Evolutionary conservation across 148 eudicot genomes (phyloP), one percentile per base, ranked within the genome.

Genomic region (Rheum nobile): DNA sequence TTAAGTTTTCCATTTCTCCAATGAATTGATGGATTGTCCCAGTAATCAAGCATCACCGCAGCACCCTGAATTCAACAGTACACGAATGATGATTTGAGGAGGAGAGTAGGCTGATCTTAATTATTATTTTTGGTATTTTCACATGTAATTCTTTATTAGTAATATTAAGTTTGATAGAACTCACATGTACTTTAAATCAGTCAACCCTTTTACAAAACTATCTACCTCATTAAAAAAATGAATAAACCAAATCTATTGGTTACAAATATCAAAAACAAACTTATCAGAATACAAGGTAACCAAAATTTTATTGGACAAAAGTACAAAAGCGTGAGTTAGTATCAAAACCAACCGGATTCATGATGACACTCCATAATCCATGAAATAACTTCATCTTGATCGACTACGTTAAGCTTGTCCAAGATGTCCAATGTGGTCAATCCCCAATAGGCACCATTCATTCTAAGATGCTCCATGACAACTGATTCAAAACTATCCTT

Each of bases 371-470:
- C 79, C 93, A 95, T 88, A 76, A 95, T 77, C 97, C 97, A 95
- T 59, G 98, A 83, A 72, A 91, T 77, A 68, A 95, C 86, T 78
- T 91, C 91, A 35, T 89, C 90, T 75, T 85, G 74, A 82, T 91
- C 86, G 41, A 90, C 93, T 22, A 70, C 79, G 42, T 78, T 79
- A 81, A 91, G 88, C 85, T 91, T 95, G 44, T 96, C 92, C 72
- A 95, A 78, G 47, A 95, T 85, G 82, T 95, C 93, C 47, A 95
- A 85, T 42, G 98, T 82, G 12, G 90, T 87, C 80, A 95, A 85
- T 72, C 98, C 98, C 98, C 98, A 95, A 41, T 95, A 95, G 22
- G 97, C 98, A 63, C 98, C 98, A 80, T 88, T 91, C 75, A 95
- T 77, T 69, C 93, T 81, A 21, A 90, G 85, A 77, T 95, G 98